These are phyloP conservation scores for Fusarium verticillioides DNA, from an alignment of 2,329 filamentous ascomycete genomes.

Conservation along the genomic window DNA sequence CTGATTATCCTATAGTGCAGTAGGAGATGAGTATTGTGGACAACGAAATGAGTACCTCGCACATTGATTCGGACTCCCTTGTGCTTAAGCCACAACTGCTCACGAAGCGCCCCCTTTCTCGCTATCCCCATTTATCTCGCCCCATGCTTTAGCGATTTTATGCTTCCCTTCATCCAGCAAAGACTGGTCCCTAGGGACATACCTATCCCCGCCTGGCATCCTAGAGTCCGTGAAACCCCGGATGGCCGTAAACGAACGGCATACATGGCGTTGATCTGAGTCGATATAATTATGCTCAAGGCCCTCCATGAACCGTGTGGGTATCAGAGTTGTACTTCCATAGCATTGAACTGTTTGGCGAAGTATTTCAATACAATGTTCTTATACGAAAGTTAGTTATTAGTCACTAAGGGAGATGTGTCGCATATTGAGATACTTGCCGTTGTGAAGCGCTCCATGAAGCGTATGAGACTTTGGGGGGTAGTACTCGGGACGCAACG, in stretches of 20 bases:
- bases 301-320: neutral
- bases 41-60: neutral
- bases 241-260: neutral
- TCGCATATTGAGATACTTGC: neutral
- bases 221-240: neutral
- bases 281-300: neutral
- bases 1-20: neutral
- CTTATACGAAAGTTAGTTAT: neutral
- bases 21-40: neutral
- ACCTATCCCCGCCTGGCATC: neutral
- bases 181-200: neutral
- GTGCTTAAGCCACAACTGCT: neutral
- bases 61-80: neutral
- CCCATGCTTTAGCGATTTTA: neutral
- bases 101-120: neutral
- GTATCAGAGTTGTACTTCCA: neutral
- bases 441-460: neutral
- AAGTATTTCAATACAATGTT: neutral
- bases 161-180: neutral
- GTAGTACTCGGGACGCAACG: neutral
- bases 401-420: accelerated
- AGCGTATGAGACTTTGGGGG: neutral
- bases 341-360: neutral
- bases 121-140: neutral
- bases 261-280: neutral